Conservation (phyloP, 306 rosid species). For the Argentina anserina region DNA sequence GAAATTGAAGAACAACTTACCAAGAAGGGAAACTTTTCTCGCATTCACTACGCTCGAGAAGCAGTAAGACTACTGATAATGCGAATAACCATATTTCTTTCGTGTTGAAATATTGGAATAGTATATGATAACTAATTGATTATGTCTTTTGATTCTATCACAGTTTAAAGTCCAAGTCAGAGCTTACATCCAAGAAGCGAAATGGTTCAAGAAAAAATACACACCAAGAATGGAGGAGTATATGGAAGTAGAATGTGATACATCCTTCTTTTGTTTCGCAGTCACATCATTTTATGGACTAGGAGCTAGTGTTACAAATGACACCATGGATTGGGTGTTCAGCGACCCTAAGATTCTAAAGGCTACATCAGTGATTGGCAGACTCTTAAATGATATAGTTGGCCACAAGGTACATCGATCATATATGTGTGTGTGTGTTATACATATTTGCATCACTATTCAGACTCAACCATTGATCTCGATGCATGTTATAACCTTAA, state of each 20-base stretch:
- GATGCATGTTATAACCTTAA: not conserved
- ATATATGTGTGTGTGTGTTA: no score
- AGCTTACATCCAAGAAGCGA: not conserved
- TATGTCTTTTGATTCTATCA: not conserved
- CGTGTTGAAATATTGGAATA: no score
- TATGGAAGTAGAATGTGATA: not conserved
- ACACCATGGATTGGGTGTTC: slow-evolving; percentile 2
- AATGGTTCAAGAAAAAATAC: not conserved
- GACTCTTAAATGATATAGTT: not conserved
- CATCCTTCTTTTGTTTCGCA: not conserved
- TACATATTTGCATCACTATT: not conserved
- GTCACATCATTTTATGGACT: not conserved
- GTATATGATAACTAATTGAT: no score
- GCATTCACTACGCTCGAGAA: not conserved
- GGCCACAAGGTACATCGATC: not conserved
- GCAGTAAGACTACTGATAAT: not conserved
- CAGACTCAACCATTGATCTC: not conserved
- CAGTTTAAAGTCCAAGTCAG: not conserved
- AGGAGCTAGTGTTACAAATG: not conserved
- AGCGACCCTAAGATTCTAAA: not conserved
- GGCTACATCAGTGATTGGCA: not conserved
- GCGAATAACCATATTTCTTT: no score
- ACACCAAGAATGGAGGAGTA: not conserved
- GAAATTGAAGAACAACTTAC: not conserved
- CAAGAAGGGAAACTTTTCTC: not conserved